Evolutionary conservation across 73 alveolate genomes (phyloP).

Genomic region (Uronychia binucleata): DNA sequence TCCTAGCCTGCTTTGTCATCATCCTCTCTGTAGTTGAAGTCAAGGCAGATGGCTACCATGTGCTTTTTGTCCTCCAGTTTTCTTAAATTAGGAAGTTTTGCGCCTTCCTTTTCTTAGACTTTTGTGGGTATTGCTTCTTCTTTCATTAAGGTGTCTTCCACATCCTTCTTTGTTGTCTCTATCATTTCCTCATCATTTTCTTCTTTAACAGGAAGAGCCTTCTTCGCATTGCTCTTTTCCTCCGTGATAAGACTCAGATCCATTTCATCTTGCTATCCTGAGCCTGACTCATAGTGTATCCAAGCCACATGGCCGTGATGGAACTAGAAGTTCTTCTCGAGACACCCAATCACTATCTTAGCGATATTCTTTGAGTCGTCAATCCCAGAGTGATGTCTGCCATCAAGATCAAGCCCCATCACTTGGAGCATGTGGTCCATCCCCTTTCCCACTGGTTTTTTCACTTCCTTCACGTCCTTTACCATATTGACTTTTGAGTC

Average conservation of each 20-base stretch:
- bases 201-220: neutral
- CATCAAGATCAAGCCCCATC: conserved; percentile 55
- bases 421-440: conserved; percentile 74
- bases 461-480: conserved; percentile 2
- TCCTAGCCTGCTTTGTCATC: neutral
- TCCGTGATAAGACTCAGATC: neutral
- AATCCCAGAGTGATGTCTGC: conserved; percentile 86
- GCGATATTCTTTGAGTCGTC: conserved; percentile 85
- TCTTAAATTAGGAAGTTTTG: neutral
- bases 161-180: neutral
- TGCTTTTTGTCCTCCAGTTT: neutral
- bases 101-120: neutral
- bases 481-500: neutral
- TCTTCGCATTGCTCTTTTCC: neutral
- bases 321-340: conserved; percentile 23
- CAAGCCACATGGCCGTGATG: conserved; percentile 1
- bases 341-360: conserved; percentile 32
- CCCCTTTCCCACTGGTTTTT: conserved; percentile 42
- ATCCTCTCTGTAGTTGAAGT: conserved; percentile 3
- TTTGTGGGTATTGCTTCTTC: neutral
- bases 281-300: neutral
- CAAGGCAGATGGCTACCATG: neutral
- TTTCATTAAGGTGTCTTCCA: conserved; percentile 2
- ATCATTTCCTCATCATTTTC: neutral
- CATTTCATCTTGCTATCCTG: neutral